phyloP scores from a whole-genome alignment of 108 stramenopile species.

The Nitzschia putrida region DNA sequence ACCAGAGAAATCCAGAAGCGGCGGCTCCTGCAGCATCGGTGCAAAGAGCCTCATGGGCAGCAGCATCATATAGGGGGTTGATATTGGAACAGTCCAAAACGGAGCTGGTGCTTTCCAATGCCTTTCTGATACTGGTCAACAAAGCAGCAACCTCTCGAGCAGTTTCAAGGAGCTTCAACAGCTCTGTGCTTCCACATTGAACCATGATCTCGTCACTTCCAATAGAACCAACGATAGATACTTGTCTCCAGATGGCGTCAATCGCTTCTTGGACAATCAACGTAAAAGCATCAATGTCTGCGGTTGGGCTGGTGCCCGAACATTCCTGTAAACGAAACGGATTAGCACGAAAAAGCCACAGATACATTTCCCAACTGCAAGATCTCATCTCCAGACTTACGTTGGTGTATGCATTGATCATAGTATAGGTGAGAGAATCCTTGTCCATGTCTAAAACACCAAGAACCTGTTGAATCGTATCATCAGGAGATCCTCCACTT shows the following conservation, averaged over 20 bases:
- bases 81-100: constrained; percentile 37
- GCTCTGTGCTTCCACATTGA: constrained; percentile 36
- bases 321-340: constrained; percentile 22
- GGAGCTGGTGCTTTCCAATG: constrained; percentile 30
- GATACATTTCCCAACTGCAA: background rate
- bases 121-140: constrained; percentile 38
- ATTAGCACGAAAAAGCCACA: background rate
- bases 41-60: constrained; percentile 43
- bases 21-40: constrained; percentile 34
- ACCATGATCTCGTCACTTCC: constrained; percentile 30
- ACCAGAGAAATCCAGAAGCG: constrained; percentile 39
- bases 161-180: constrained; percentile 32
- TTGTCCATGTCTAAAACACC: background rate
- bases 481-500: constrained; percentile 27
- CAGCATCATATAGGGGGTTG: constrained; percentile 41
- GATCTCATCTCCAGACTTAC: constrained; percentile 13
- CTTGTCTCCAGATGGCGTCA: constrained; percentile 43
- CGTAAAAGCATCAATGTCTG: constrained; percentile 17
- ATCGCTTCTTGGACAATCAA: constrained; percentile 20
- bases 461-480: constrained; percentile 32
- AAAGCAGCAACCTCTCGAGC: constrained; percentile 41
- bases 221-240: constrained; percentile 47
- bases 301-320: constrained; percentile 29
- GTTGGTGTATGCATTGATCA: constrained; percentile 25
- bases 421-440: constrained; percentile 10